phyloP scores from a whole-genome alignment of 2,329 filamentous ascomycete genomes.

The Esteya vermicola region DNA sequence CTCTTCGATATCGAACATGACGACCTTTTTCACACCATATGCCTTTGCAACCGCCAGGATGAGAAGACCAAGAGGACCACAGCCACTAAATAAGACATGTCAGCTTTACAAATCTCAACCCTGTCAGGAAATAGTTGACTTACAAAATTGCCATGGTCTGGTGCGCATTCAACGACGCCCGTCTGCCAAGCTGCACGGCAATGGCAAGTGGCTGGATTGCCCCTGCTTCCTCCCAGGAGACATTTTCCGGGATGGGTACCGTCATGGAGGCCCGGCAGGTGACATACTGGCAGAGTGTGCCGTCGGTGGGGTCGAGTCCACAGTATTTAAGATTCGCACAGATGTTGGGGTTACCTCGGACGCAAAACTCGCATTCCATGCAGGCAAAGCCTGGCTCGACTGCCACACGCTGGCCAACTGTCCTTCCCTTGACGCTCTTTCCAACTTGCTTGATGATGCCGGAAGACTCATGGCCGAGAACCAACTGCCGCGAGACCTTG shows the following conservation, averaged over 20 bases:
- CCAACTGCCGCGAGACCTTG: slow-evolving; percentile 10
- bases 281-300: slow-evolving; percentile 53
- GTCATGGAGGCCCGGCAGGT: slow-evolving; percentile 33
- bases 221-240: slow-evolving; percentile 50
- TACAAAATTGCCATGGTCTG: slow-evolving; percentile 16
- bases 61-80: slow-evolving; percentile 15
- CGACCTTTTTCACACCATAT: slow-evolving; percentile 14
- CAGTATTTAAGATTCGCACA: slow-evolving; percentile 53
- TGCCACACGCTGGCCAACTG: slow-evolving; percentile 45
- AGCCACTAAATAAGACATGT: too few relatives aligned
- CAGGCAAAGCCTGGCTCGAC: slow-evolving; percentile 17
- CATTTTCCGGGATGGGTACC: slow-evolving; percentile 47
- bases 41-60: slow-evolving; percentile 15
- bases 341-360: slow-evolving; percentile 46
- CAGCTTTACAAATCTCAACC: too few relatives aligned
- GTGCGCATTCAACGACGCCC: slow-evolving; percentile 21
- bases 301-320: slow-evolving; percentile 53
- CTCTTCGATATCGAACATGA: slow-evolving; percentile 17
- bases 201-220: slow-evolving; percentile 50
- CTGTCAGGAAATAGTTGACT: too few relatives aligned
- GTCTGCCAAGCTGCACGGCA: slow-evolving; percentile 45
- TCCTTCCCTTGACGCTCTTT: slow-evolving; percentile 25
- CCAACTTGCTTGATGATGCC: slow-evolving; percentile 44
- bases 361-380: slow-evolving; percentile 24
- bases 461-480: slow-evolving; percentile 47